phyloP scores from a whole-genome alignment of 2,329 filamentous ascomycete genomes.

The Alternaria conjuncta region DNA sequence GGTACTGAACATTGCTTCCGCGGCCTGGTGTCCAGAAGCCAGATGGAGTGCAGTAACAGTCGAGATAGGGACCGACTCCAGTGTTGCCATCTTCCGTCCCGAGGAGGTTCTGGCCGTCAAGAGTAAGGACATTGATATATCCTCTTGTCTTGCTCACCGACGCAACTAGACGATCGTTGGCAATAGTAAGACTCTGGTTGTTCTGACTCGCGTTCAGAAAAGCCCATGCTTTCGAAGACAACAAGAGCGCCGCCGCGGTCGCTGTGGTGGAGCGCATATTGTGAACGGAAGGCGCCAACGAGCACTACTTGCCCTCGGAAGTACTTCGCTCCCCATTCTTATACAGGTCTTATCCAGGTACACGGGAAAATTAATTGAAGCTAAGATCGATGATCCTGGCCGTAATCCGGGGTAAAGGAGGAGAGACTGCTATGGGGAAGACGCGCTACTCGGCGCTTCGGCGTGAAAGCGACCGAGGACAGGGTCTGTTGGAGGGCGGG shows the following conservation, averaged over 20 bases:
- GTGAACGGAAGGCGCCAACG: not conserved
- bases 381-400: constrained; percentile 11
- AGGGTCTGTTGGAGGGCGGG: not conserved
- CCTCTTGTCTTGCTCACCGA: constrained; percentile 54
- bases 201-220: constrained; percentile 26
- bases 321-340: constrained; percentile 11
- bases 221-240: constrained; percentile 19
- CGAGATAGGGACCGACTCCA: constrained; percentile 51
- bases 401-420: constrained; percentile 24
- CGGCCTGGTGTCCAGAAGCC: constrained; percentile 67
- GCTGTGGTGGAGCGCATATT: constrained; percentile 21
- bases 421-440: constrained; percentile 13
- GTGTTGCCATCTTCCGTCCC: constrained; percentile 27
- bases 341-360: constrained; percentile 11
- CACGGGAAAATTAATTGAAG: constrained; percentile 27
- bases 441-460: constrained; percentile 20
- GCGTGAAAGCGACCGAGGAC: constrained; percentile 22
- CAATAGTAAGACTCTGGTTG: constrained; percentile 44
- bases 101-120: constrained; percentile 52
- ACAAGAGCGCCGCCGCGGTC: constrained; percentile 13
- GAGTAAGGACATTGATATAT: constrained; percentile 51
- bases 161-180: constrained; percentile 55
- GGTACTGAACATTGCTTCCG: constrained; percentile 52
- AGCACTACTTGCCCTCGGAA: not conserved
- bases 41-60: constrained; percentile 52